Percentiles rank a stretch among this genome's conserved stretches.
Conservation (phyloP, 2,329 filamentous ascomycete genomes). For the Neonectria magnoliae region DNA sequence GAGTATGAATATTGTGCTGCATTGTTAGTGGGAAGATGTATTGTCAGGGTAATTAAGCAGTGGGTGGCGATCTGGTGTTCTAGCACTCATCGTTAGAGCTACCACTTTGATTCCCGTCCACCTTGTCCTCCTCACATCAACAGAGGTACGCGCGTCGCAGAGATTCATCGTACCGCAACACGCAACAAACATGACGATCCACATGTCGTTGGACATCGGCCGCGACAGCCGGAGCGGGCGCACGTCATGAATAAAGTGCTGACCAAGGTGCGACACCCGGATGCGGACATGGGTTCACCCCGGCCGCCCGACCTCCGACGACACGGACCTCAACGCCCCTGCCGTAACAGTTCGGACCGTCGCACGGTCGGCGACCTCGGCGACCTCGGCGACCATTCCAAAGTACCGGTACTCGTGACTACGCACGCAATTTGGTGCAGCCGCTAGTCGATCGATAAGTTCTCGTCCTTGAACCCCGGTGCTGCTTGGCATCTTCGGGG, state of each 20-base stretch:
- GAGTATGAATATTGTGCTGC: not conserved
- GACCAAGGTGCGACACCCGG: not conserved
- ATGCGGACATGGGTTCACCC: not conserved
- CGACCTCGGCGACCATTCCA: slow-evolving; percentile 21
- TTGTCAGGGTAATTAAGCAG: not conserved
- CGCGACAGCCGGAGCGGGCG: not conserved
- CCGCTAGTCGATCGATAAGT: not conserved
- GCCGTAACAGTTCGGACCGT: not conserved
- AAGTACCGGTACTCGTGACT: not conserved
- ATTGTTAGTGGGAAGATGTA: not conserved
- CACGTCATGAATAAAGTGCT: slow-evolving; percentile 4
- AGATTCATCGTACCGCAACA: not conserved
- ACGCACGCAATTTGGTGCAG: not conserved
- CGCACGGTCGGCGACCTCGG: slow-evolving; percentile 15
- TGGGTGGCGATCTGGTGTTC: not conserved
- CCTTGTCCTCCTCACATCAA: not conserved
- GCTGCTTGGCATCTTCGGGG: not conserved
- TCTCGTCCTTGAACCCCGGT: not conserved
- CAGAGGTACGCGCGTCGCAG: not conserved
- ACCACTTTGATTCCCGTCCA: not conserved
- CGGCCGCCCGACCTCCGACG: not conserved
- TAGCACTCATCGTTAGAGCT: not conserved
- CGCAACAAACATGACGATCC: not conserved
- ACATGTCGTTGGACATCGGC: not conserved
- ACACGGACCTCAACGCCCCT: not conserved